phyloP scores from a whole-genome alignment of 2,329 filamentous ascomycete genomes.

The Trichoderma semiorbis region DNA sequence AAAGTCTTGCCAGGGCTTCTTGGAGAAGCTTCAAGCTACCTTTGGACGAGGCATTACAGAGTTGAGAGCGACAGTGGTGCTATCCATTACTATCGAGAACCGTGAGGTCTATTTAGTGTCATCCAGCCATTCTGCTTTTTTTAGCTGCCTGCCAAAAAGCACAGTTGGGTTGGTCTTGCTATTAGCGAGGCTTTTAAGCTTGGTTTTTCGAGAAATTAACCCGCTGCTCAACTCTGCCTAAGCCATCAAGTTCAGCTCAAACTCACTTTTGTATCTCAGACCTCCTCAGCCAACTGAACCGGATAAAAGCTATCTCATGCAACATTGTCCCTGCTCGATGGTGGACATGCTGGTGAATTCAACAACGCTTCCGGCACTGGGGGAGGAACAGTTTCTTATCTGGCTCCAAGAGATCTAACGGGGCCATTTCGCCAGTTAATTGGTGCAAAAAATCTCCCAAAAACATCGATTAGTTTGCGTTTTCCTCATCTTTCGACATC shows the following conservation, averaged over 20 bases:
- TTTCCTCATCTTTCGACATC: neutral
- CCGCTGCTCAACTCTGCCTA: too few relatives aligned
- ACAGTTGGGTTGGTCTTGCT: neutral
- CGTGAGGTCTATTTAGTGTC: neutral
- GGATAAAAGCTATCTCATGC: too few relatives aligned
- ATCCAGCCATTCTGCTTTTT: neutral
- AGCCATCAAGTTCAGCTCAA: neutral
- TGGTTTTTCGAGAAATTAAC: neutral
- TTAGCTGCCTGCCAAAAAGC: neutral
- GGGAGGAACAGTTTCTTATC: too few relatives aligned
- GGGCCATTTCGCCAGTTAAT: fast-evolving
- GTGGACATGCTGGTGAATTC: too few relatives aligned
- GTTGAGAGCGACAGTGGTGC: neutral
- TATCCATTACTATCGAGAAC: neutral
- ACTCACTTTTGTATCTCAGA: too few relatives aligned
- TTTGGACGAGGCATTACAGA: neutral
- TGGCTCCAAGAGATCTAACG: neutral
- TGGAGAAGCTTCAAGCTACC: fast-evolving
- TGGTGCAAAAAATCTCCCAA: neutral
- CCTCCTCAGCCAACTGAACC: too few relatives aligned
- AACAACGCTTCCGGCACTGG: too few relatives aligned
- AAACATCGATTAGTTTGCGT: neutral
- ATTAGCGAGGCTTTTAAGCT: neutral
- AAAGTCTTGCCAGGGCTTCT: fast-evolving
- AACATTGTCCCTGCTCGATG: too few relatives aligned